Base-by-base conservation (phyloP, 2,329 filamentous ascomycete genomes). In the Microsporum canis region DNA sequence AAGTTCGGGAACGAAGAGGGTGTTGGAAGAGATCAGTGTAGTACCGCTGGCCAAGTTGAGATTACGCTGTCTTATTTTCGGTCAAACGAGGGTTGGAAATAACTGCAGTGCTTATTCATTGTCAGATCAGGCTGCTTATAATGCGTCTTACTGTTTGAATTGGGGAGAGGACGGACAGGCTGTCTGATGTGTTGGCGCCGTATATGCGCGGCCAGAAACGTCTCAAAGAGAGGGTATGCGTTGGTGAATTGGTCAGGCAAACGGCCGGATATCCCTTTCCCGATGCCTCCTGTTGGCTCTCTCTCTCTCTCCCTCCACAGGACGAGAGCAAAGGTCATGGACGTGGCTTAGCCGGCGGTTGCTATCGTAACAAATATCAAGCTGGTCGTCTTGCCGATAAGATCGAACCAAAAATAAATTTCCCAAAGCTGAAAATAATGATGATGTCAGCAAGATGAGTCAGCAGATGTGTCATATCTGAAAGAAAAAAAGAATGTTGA, bases 101-200 rank as follows among this genome's bases (percentile, higher is more conserved):
- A 27, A 62, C 59, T 57, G 62, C 63, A 45, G 62, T 65, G 41
- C 60, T 61, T 57, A 57, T 58, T 39, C 60, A 61, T 43, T 58
- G 47, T 49, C 59, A 51, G 23, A 57, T 41, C 31, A 14, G 53
- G 31, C 39, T 57, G 12, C 29, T 43, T 53, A 47, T 62, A 27
- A 62, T 64, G 60, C 66, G 65, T 58, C 67, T 69, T 27, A 64
- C 64, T 51, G 62, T 33, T 58, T 33, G 56, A 23, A 63, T 61
- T 33, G 47, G 51, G 47, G 56, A 51, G 27, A 10, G 45, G 27
- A 51, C 23, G 45, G 27, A 51, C 45, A 51, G 45, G 10, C 45
- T 51, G 41, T 10, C 45, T 51, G 45, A 51, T 51, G 45, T 29
- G 45, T 51, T 51, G 45, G 45, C 45, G 45, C 45, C 45, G 45